These are phyloP conservation scores for Salvia miltiorrhiza DNA, from an alignment of 257 asterid genomes.

Conservation along the genomic window DNA sequence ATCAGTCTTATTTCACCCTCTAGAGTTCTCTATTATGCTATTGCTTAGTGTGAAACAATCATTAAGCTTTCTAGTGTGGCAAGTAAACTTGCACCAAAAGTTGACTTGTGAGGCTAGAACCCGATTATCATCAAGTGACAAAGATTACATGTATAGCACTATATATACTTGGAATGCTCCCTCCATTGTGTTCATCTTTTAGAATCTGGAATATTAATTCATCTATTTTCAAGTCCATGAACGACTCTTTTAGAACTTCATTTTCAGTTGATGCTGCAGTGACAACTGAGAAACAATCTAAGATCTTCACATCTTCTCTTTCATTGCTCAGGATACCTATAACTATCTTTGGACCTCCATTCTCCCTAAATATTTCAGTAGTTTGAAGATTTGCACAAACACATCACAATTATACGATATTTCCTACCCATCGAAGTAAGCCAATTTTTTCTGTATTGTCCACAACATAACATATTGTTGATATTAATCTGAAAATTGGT, in stretches of 20 bases:
- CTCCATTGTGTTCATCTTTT: slow-evolving; percentile 50
- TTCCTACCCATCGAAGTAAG: neutral
- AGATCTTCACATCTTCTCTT: slow-evolving; percentile 43
- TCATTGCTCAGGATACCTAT: slow-evolving; percentile 47
- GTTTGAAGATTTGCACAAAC: slow-evolving; percentile 71
- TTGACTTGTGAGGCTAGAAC: slow-evolving; percentile 81
- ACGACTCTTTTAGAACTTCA: slow-evolving; percentile 81
- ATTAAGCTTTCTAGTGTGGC: slow-evolving; percentile 2
- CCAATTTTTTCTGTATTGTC: neutral
- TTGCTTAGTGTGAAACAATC: neutral
- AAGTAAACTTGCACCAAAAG: slow-evolving; percentile 9
- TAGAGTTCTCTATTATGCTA: neutral
- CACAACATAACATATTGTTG: neutral
- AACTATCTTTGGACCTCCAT: slow-evolving; percentile 62
- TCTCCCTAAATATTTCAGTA: slow-evolving; percentile 65
- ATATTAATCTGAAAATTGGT: neutral
- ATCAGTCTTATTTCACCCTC: neutral
- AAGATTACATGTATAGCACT: slow-evolving; percentile 72
- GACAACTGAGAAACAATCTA: slow-evolving; percentile 75
- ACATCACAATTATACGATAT: neutral
- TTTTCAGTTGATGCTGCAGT: slow-evolving; percentile 91
- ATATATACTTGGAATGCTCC: slow-evolving; percentile 59
- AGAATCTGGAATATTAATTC: slow-evolving; percentile 61
- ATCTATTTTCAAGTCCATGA: slow-evolving; percentile 80
- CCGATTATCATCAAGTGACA: slow-evolving; percentile 85